phyloP scores from a whole-genome alignment of 345 rosid species.

The Zanthoxylum bungeanum region DNA sequence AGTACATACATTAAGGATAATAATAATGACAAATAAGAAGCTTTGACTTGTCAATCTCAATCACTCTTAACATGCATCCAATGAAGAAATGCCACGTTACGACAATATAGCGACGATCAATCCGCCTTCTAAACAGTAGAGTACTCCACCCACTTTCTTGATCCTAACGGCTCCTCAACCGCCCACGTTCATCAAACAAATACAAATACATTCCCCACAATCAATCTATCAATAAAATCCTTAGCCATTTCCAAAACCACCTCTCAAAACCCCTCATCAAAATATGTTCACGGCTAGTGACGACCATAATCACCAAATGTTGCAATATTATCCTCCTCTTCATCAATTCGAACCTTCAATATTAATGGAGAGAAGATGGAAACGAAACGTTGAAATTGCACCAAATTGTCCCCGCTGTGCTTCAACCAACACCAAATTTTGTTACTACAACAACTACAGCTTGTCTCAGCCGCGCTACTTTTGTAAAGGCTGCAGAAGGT shows the following conservation, averaged over 20 bases:
- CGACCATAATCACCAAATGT: conserved; percentile 15
- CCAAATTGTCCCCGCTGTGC: conserved; percentile 90
- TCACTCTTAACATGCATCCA: conserved; percentile 18
- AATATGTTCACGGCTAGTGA: conserved; percentile 19
- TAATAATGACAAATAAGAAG: conserved; percentile 4
- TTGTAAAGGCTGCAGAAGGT: conserved; percentile 77
- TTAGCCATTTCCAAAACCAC: no score
- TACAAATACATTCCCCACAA: conserved; percentile 3
- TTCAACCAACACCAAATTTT: conserved; percentile 83
- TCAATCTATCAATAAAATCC: no score
- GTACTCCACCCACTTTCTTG: conserved; percentile 25
- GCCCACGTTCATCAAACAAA: conserved; percentile 50
- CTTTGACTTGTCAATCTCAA: conserved; percentile 23
- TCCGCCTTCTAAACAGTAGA: conserved; percentile 16
- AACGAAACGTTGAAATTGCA: conserved; percentile 39
- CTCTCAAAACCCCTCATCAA: not conserved
- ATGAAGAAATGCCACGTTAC: conserved; percentile 25
- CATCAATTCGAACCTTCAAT: conserved; percentile 3
- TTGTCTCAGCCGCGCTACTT: conserved; percentile 87
- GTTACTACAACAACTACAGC: conserved; percentile 93
- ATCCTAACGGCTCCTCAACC: conserved; percentile 54
- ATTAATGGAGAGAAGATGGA: conserved; percentile 28
- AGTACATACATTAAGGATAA: not conserved
- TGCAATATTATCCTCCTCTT: conserved; percentile 21
- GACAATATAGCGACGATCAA: not conserved